Evolutionary conservation across 2,329 filamentous ascomycete species (phyloP), one percentile per base, ranked within the genome.

Genomic region (Colletotrichum sp.): DNA sequence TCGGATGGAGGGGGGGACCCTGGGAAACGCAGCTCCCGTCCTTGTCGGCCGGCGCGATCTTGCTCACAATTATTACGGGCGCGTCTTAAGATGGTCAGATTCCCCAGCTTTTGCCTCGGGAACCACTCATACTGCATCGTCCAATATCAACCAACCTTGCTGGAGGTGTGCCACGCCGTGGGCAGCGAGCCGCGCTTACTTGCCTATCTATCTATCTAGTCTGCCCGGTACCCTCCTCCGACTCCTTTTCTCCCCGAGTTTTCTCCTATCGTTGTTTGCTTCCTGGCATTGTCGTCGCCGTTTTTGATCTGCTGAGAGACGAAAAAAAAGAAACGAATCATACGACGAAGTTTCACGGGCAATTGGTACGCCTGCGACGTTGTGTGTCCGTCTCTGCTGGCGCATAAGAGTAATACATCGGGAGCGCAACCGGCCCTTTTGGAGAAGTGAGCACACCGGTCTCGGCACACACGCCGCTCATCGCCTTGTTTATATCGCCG

Each of bases 81-180:
- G 67, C 52, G 59, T 59, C 64, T 67, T 64, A 24, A 61, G 56
- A 64, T 75, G 63, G 73, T 68, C 63, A 59, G 36, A 38, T 64
- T 68, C 73, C 56, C 69, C 69, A 75, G 69, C 73, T 68, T 73
- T 56, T 68, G 56, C 63, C 63, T 68, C 63, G 73, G 56, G 56
- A 52, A 67, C n/a, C 43, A 56, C 43, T 52, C 43, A 52, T 52
- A 21, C 43, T 21, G 43, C 43, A 13, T 52, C 43, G 43, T 52
- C 36, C 43, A 52, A 52, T 52, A 52, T 52, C 43, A 52, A 21
- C 43, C 43, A 7, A 52, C 43, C 43, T 52, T 52, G 43, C 43
- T 52, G n/a, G 3, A 52, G 43, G 43, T n/a, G 28, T 64, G n/a
- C 28, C 28, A 52, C 43, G 43, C 43, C 43, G 43, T 52, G 43